Evolutionary conservation across 176 grass and related monocot genomes (phyloP), one percentile per base, ranked within the genome.

Genomic region (Saccharum spontaneum): DNA sequence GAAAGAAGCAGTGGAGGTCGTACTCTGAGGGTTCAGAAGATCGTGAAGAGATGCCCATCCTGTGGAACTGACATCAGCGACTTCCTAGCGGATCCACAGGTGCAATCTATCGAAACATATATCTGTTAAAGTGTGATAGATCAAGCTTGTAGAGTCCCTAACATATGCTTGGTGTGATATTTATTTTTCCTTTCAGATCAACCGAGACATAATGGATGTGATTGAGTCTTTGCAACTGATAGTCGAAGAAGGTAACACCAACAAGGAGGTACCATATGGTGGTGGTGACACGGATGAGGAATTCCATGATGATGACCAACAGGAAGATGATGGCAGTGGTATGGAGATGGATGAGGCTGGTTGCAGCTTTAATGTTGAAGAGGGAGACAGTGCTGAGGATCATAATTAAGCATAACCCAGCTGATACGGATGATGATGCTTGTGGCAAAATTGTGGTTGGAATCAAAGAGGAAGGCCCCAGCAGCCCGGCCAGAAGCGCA

Each of bases 21-120:
- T 1, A 76, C 82, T 28, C 92, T 97, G 17, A 82, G 95, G 60
- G 82, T 90, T 31, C 92, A 91, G 43, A 94, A 97, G 80, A 91
- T 97, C 38, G 78, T 89, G 8, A 97, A 94, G 75, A 96, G 89
- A 52, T 99, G 97, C 28, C 97, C 97, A 8, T 95, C 71, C 31
- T 99, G 97, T 54, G 66, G 83, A 23, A 88, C 60, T 82, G 97
- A 99, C 49, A 99, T 99, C 4, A 92, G 89, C 55, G 93, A 99
- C 61, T 99, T 94, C 75, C 17, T 99, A 67, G 78, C 86, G 63
- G 95, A 92, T 71, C 93, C 97, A 3, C 93, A 99, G 80, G 97
- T 96, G 76, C 2, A 23, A 10, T n/a, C 55, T 24, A 17, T 59
- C 26, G 61, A 69, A 48, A 49, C 15, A 15, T 54, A 79, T 26